Percentiles rank a stretch among this genome's conserved stretches.
phyloP scores from a whole-genome alignment of 768 basidiomycete genomes.

The Brasilioporus rufonigricans region DNA sequence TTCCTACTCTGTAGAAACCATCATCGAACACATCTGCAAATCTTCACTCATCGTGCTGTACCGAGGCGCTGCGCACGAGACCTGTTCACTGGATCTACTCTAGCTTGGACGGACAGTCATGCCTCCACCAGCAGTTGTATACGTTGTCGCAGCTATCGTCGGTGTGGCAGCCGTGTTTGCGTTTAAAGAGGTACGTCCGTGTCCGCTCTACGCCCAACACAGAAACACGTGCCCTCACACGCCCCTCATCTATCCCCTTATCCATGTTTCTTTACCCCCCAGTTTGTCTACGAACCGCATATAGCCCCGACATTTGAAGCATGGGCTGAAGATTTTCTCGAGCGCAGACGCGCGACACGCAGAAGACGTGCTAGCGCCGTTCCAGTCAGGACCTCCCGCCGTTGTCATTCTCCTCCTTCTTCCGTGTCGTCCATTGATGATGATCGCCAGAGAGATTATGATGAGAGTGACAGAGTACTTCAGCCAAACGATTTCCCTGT shows the following conservation, averaged over 20 bases:
- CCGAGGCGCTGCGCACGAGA: conserved; percentile 14
- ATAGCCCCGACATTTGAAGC: conserved; percentile 59
- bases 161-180: conserved; percentile 49
- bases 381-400: conserved; percentile 18
- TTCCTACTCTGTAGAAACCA: background rate
- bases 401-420: conserved; percentile 10
- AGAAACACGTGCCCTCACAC: conserved; percentile 22
- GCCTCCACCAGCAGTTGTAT: conserved; percentile 40
- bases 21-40: conserved; percentile 1
- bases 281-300: conserved; percentile 73
- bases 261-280: background rate
- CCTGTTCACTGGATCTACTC: conserved; percentile 4
- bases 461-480: conserved; percentile 1
- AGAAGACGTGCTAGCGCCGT: conserved; percentile 27
- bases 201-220: background rate
- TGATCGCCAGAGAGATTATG: background rate
- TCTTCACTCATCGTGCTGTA: background rate
- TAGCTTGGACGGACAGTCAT: conserved; percentile 13
- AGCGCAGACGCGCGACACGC: conserved; percentile 28
- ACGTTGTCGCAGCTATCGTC: conserved; percentile 49
- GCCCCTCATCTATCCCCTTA: background rate
- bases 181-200: conserved; percentile 54
- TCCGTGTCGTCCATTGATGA: conserved; percentile 8
- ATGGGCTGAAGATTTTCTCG: conserved; percentile 36
- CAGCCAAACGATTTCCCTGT: conserved; percentile 16